A percentile compares a stretch with the other conserved stretches of the same genome.
Conservation (phyloP, 768 basidiomycete genomes). For the Lenzites betulinus region DNA sequence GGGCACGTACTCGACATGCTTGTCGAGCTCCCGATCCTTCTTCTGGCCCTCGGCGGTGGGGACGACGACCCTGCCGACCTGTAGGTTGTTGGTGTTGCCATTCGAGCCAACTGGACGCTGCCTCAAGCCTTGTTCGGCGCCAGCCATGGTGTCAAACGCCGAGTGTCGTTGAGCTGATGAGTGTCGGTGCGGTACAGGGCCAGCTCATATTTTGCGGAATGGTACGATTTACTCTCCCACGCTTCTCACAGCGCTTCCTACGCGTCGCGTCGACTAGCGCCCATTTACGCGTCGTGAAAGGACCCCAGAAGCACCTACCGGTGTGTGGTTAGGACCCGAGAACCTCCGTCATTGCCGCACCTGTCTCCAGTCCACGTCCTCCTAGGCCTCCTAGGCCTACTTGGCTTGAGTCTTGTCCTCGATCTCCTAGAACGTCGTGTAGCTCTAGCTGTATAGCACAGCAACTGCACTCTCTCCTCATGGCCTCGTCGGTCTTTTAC, state of each 20-base stretch:
- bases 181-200: neutral
- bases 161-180: neutral
- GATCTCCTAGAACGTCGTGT: too few relatives aligned
- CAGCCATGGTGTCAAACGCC: conserved; percentile 16
- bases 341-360: too few relatives aligned
- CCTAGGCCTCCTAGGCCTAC: too few relatives aligned
- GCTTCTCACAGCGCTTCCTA: neutral
- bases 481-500: conserved; percentile 97
- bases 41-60: conserved; percentile 71
- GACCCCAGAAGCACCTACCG: too few relatives aligned
- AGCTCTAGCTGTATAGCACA: neutral
- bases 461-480: conserved; percentile 24
- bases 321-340: too few relatives aligned
- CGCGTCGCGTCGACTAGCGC: neutral
- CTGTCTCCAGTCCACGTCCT: too few relatives aligned
- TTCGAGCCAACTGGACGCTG: conserved; percentile 17
- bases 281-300: neutral
- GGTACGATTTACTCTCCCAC: neutral
- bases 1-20: conserved; percentile 41
- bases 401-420: too few relatives aligned
- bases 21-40: conserved; percentile 65
- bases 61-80: conserved; percentile 34
- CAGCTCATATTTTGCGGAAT: conserved; percentile 1
- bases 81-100: conserved; percentile 8
- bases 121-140: conserved; percentile 16